A percentile compares a stretch with the other conserved stretches of the same genome.
These are phyloP conservation scores for Blastomyces silverae DNA, from an alignment of 2,329 filamentous ascomycete genomes.

Conservation along the genomic window DNA sequence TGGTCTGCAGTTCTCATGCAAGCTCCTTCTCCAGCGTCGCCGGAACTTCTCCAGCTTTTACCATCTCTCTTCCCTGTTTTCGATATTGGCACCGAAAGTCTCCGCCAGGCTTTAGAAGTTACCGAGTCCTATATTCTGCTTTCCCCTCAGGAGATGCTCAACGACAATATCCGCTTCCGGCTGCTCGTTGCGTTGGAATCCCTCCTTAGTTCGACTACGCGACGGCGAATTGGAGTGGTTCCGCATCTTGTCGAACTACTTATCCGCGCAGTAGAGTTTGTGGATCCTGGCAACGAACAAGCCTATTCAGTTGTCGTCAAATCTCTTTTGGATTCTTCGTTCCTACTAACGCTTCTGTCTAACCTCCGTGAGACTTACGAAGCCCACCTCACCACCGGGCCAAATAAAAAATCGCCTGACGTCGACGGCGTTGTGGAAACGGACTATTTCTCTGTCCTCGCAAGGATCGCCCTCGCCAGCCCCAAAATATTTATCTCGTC, in stretches of 20 bases:
- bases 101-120: constrained; percentile 56
- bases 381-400: constrained; percentile 74
- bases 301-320: constrained; percentile 58
- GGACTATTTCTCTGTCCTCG: constrained; percentile 77
- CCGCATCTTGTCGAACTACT: constrained; percentile 55
- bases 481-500: constrained; percentile 59
- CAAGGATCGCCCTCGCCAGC: constrained; percentile 67
- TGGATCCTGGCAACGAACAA: constrained; percentile 51
- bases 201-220: constrained; percentile 36
- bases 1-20: constrained; percentile 71
- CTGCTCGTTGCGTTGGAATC: constrained; percentile 37
- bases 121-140: constrained; percentile 65
- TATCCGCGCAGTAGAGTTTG: constrained; percentile 55
- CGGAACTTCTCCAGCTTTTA: constrained; percentile 57
- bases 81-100: constrained; percentile 58
- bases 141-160: constrained; percentile 46
- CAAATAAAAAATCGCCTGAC: constrained; percentile 61
- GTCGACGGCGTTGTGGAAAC: constrained; percentile 71
- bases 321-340: constrained; percentile 58
- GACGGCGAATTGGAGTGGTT: constrained; percentile 37
- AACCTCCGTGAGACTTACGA: constrained; percentile 62
- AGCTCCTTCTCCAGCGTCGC: constrained; percentile 53
- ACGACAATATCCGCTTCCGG: constrained; percentile 35
- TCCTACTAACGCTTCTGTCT: constrained; percentile 58
- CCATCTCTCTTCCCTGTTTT: constrained; percentile 60